Percentiles rank a stretch among this genome's conserved stretches.
These are phyloP conservation scores for Mycena crocata DNA, from an alignment of 768 basidiomycete species.

Conservation along the genomic window DNA sequence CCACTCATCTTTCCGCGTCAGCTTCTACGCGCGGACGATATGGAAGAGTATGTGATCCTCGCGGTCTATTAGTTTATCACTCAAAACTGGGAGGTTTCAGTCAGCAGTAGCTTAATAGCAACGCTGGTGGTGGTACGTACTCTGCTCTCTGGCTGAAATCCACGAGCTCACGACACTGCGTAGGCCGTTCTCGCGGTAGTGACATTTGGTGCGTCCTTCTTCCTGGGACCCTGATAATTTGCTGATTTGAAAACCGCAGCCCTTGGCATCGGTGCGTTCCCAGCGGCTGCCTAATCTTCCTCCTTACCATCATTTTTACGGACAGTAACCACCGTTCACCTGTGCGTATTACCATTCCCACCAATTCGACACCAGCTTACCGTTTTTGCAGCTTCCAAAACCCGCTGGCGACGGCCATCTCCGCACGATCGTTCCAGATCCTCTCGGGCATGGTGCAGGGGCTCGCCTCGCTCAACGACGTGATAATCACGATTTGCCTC, in stretches of 20 bases:
- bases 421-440: conserved; percentile 25
- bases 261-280: conserved; percentile 28
- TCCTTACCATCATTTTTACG: neutral
- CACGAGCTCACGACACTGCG: neutral
- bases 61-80: neutral
- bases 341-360: conserved; percentile 1
- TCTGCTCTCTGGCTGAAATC: neutral
- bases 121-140: conserved; percentile 11
- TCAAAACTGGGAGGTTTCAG: neutral
- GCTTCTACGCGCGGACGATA: conserved; percentile 26
- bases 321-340: conserved; percentile 24
- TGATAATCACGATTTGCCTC: conserved; percentile 26
- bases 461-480: conserved; percentile 23
- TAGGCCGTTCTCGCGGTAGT: conserved; percentile 16
- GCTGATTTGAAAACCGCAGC: conserved; percentile 2
- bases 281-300: neutral
- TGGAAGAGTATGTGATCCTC: conserved; percentile 18
- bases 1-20: neutral
- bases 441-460: conserved; percentile 28
- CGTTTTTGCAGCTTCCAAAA: conserved; percentile 5
- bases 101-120: conserved; percentile 9
- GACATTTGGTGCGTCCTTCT: conserved; percentile 21
- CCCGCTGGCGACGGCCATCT: conserved; percentile 19
- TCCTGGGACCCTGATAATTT: no score
- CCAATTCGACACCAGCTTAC: neutral